Percentiles rank a stretch among this genome's conserved stretches.
phyloP scores from a whole-genome alignment of 2,329 filamentous ascomycete species.

The Colletotrichum agaves region DNA sequence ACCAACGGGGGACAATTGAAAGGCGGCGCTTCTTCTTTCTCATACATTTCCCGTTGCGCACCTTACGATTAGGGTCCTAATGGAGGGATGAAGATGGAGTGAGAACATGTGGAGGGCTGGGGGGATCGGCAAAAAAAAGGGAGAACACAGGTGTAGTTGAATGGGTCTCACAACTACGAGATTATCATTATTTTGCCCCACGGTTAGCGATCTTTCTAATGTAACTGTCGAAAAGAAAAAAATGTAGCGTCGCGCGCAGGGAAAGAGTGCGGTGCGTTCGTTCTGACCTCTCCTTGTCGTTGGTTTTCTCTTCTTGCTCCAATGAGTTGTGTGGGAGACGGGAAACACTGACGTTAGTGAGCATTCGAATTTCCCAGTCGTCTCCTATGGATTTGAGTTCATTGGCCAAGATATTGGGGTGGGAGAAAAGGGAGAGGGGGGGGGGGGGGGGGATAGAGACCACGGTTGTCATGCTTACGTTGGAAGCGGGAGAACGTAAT shows the following conservation, averaged over 20 bases:
- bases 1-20: constrained; percentile 9
- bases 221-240: constrained; percentile 9
- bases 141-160: constrained; percentile 25
- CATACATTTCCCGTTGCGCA: not conserved
- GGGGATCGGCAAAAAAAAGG: constrained; percentile 29
- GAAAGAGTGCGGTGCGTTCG: constrained; percentile 4
- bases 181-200: constrained; percentile 3
- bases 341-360: constrained; percentile 4
- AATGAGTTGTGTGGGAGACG: not conserved
- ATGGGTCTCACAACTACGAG: constrained; percentile 29
- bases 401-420: too few species aligned
- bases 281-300: not conserved
- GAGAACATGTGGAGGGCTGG: constrained; percentile 7
- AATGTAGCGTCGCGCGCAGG: not conserved
- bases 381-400: too few species aligned
- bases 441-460: too few species aligned
- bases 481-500: not conserved
- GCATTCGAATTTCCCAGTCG: too few species aligned
- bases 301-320: not conserved
- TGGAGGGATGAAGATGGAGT: not conserved
- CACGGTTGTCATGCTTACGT: not conserved
- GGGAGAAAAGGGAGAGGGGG: too few species aligned
- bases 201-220: constrained; percentile 37
- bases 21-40: constrained; percentile 29
- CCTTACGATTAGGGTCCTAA: not conserved